Evolutionary conservation across 106 monocot genomes (phyloP).

Genomic region (Dioscorea zingiberensis): DNA sequence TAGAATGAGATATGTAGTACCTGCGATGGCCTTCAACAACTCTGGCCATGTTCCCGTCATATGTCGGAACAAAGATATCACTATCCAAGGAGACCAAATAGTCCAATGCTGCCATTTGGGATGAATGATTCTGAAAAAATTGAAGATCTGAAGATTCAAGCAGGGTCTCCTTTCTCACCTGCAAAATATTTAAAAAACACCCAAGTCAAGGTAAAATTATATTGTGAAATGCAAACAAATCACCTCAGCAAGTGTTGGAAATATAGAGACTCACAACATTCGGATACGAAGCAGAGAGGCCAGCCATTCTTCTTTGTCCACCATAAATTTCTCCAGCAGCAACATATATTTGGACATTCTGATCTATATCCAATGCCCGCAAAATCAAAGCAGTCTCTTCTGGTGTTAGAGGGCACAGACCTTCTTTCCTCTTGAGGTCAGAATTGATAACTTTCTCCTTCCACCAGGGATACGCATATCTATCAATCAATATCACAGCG

Average conservation of each 20-base stretch:
- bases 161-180: slow-evolving; percentile 88
- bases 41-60: slow-evolving; percentile 92
- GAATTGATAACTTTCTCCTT: slow-evolving; percentile 88
- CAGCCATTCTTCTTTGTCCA: slow-evolving; percentile 73
- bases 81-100: slow-evolving; percentile 83
- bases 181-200: not conserved
- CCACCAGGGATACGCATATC: slow-evolving; percentile 99
- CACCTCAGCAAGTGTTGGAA: not conserved
- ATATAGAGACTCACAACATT: slow-evolving; percentile 50
- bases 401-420: slow-evolving; percentile 89
- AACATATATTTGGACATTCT: slow-evolving; percentile 55
- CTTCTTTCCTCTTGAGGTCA: slow-evolving; percentile 74
- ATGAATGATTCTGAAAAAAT: slow-evolving; percentile 84
- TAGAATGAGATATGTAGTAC: slow-evolving; percentile 17
- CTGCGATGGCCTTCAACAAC: slow-evolving; percentile 95
- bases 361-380: slow-evolving; percentile 73
- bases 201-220: not conserved
- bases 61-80: slow-evolving; percentile 84
- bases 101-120: slow-evolving; percentile 93
- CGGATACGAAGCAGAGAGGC: slow-evolving; percentile 55
- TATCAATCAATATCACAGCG: slow-evolving; percentile 2
- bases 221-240: not conserved
- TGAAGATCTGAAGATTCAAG: slow-evolving; percentile 65
- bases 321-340: slow-evolving; percentile 95
- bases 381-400: slow-evolving; percentile 77